A percentile compares a stretch with the other conserved stretches of the same genome.
Evolutionary conservation across 306 rosid species (phyloP).

Genomic region (Neltuma alba): DNA sequence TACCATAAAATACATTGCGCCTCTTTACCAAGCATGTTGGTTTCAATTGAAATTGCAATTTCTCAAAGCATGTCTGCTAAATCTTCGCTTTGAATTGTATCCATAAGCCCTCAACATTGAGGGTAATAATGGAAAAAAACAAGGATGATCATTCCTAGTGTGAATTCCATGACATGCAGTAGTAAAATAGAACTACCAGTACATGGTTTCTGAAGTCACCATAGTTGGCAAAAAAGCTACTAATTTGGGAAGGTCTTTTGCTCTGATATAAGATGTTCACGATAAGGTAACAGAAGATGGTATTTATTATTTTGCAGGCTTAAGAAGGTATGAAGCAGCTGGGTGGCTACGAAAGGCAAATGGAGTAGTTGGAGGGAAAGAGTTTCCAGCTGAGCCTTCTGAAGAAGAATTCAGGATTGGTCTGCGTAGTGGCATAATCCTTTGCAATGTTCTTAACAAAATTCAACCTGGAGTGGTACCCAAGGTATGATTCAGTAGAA

Average conservation of each 20-base stretch:
- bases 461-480: constrained; percentile 80
- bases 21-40: not conserved
- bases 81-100: not conserved
- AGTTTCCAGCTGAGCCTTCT: constrained; percentile 79
- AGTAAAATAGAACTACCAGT: not conserved
- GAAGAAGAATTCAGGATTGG: constrained; percentile 87
- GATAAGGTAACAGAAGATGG: not conserved
- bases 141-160: not conserved
- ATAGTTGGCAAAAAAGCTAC: not conserved
- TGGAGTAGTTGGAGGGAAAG: constrained; percentile 80
- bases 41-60: not conserved
- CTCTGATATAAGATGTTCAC: not conserved
- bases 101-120: not conserved
- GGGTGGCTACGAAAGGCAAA: constrained; percentile 69
- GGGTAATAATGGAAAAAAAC: not conserved
- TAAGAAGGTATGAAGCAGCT: constrained; percentile 88
- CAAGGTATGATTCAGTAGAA: constrained; percentile 50
- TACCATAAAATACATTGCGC: not conserved
- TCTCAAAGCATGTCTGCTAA: not conserved
- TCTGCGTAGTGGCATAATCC: constrained; percentile 86
- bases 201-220: not conserved
- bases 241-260: not conserved
- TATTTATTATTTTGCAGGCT: constrained; percentile 49
- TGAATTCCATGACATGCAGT: not conserved
- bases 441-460: constrained; percentile 84